Evolutionary conservation across 2,329 filamentous ascomycete genomes (phyloP).

Genomic region (Claviceps lovelessii): DNA sequence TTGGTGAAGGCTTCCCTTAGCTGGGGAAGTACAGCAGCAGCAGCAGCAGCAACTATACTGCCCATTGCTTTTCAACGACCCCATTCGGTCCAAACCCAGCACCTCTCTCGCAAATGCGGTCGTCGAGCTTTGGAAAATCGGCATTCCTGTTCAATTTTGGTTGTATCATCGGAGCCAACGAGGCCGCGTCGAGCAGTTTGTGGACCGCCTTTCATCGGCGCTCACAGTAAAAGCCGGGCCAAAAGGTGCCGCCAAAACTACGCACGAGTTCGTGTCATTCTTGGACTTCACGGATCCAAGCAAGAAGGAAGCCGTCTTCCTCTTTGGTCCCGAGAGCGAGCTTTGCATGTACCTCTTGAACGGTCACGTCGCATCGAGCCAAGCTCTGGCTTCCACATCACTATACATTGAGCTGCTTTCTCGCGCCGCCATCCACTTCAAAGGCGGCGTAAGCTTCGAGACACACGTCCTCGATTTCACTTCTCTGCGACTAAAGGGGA

Average conservation of each 20-base stretch:
- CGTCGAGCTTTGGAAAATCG: slow-evolving; percentile 26
- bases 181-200: slow-evolving; percentile 9
- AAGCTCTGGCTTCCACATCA: neutral
- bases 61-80: neutral
- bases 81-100: slow-evolving; percentile 1
- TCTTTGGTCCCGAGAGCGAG: neutral
- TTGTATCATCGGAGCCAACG: slow-evolving; percentile 16
- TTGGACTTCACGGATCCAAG: neutral
- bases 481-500: neutral
- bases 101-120: slow-evolving; percentile 7
- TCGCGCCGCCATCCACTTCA: neutral
- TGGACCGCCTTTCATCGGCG: neutral
- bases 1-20: slow-evolving; percentile 19
- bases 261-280: neutral
- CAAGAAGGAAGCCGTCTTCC: neutral
- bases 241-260: neutral
- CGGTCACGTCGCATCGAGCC: neutral
- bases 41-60: slow-evolving; percentile 2
- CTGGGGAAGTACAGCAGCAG: neutral
- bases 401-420: neutral
- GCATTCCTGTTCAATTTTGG: slow-evolving; percentile 24
- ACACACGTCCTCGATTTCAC: neutral
- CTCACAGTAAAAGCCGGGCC: neutral
- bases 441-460: neutral
- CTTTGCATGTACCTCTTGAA: neutral